A percentile compares a stretch with the other conserved stretches of the same genome.
These are phyloP conservation scores for Friedmanniomyces simplex DNA, from an alignment of 495 filamentous ascomycete genomes.

Conservation along the genomic window DNA sequence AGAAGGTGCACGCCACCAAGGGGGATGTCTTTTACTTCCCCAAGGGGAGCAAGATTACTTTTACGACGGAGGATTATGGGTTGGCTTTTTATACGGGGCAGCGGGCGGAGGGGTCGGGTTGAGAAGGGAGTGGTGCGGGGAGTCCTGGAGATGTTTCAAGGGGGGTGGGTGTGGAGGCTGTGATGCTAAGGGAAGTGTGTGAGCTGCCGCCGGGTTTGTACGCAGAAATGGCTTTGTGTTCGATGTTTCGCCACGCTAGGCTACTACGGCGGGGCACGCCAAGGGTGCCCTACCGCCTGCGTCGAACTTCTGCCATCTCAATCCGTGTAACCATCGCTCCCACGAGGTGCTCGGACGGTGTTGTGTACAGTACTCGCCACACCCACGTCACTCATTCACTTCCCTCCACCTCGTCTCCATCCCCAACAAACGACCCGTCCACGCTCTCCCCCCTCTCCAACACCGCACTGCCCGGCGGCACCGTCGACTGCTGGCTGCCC, in stretches of 20 bases:
- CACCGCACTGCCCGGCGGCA: not conserved
- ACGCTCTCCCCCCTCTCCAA: slow-evolving; percentile 13
- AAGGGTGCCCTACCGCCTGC: too few relatives aligned
- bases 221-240: too few relatives aligned
- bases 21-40: slow-evolving; percentile 75
- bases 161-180: too few relatives aligned
- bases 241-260: too few relatives aligned
- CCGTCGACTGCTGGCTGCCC: not conserved
- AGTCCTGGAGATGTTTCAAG: too few relatives aligned
- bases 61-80: slow-evolving; percentile 58
- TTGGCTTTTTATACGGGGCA: slow-evolving; percentile 53
- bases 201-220: too few relatives aligned
- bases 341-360: too few relatives aligned
- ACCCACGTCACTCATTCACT: not conserved
- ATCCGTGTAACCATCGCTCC: too few relatives aligned
- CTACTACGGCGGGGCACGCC: too few relatives aligned
- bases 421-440: slow-evolving; percentile 16
- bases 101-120: slow-evolving; percentile 29
- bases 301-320: too few relatives aligned
- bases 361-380: too few relatives aligned
- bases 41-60: slow-evolving; percentile 67
- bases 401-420: slow-evolving; percentile 4
- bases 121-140: not conserved
- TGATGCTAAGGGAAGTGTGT: too few relatives aligned
- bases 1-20: slow-evolving; percentile 53